Evolutionary conservation across 306 rosid species (phyloP).

Genomic region (Cicer chorassanicum): DNA sequence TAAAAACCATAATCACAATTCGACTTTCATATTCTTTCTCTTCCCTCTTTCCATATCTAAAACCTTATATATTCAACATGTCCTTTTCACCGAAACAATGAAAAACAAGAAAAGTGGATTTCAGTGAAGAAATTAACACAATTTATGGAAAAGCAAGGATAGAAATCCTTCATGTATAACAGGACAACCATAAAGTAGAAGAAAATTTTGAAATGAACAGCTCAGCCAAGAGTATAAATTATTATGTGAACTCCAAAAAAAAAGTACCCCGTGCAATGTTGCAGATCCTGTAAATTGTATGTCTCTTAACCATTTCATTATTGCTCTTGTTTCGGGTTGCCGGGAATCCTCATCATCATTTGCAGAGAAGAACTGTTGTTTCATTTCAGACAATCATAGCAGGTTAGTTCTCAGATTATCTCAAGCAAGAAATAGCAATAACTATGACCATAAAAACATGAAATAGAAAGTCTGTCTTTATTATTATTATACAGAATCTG

Average conservation of each 20-base stretch:
- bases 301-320: conserved; percentile 84
- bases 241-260: conserved; percentile 29
- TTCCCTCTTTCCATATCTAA: neutral
- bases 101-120: conserved; percentile 11
- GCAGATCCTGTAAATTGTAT: conserved; percentile 92
- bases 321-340: conserved; percentile 94
- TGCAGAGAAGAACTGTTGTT: conserved; percentile 63
- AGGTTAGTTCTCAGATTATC: conserved; percentile 30
- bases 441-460: conserved; percentile 6
- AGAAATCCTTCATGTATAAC: conserved; percentile 30
- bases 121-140: conserved; percentile 13
- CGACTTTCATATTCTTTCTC: neutral
- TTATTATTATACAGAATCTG: too few relatives aligned
- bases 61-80: neutral
- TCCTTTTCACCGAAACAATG: conserved; percentile 30
- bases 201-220: conserved; percentile 38
- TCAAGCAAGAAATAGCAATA: conserved; percentile 25
- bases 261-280: conserved; percentile 94
- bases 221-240: conserved; percentile 12
- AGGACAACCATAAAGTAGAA: conserved; percentile 24
- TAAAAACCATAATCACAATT: neutral
- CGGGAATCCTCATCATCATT: conserved; percentile 66
- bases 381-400: conserved; percentile 42
- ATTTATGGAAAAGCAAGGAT: conserved; percentile 34
- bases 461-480: neutral